These are phyloP conservation scores for Rubus parviflorus DNA, from an alignment of 306 rosid genomes.

Conservation along the genomic window DNA sequence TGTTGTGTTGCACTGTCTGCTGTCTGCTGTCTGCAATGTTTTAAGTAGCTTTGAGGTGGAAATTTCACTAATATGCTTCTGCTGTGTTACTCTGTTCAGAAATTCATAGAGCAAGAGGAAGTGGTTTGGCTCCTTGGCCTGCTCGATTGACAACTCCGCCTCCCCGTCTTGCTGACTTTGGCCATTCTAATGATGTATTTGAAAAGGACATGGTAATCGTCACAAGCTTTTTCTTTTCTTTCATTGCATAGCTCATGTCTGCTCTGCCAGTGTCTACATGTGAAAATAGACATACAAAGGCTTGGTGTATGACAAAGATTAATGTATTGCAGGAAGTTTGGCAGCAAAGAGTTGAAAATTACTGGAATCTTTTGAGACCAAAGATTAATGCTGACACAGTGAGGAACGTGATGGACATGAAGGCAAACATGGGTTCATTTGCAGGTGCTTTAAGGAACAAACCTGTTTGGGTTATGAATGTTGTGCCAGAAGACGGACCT, in stretches of 20 bases:
- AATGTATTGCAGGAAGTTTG: conserved; percentile 68
- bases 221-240: conserved; percentile 4
- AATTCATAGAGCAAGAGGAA: conserved; percentile 66
- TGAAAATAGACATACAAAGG: background rate
- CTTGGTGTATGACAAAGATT: conserved; percentile 19
- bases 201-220: conserved; percentile 81
- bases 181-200: conserved; percentile 73
- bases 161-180: conserved; percentile 89
- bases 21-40: background rate
- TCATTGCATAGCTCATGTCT: conserved; percentile 11
- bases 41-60: background rate
- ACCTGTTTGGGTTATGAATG: conserved; percentile 97
- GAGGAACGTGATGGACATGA: conserved; percentile 97
- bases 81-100: conserved; percentile 44
- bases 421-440: conserved; percentile 88
- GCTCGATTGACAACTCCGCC: conserved; percentile 87
- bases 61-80: background rate
- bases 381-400: conserved; percentile 57
- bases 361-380: conserved; percentile 80
- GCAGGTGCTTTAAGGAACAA: conserved; percentile 82
- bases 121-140: conserved; percentile 99
- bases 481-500: conserved; percentile 78
- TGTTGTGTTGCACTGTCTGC: background rate
- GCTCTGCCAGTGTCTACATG: background rate
- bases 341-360: conserved; percentile 76